Evolutionary conservation across 495 filamentous ascomycete genomes (phyloP).

Genomic region (Penicillium lividum): DNA sequence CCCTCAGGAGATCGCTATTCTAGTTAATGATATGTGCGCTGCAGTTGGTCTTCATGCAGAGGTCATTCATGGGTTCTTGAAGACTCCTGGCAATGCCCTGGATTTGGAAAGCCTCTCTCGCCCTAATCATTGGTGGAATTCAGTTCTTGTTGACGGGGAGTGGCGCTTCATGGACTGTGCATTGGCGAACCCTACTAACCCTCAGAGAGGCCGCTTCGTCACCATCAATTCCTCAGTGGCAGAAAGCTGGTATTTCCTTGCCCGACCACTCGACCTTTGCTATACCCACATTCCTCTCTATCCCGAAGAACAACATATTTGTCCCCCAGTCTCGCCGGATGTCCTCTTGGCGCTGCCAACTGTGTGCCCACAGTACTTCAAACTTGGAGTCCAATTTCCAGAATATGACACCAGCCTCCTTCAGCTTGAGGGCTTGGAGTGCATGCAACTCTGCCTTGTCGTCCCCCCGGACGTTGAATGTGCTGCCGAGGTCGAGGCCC

Average conservation of each 20-base stretch:
- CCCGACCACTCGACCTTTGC: conserved; percentile 82
- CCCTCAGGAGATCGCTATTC: conserved; percentile 84
- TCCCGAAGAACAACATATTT: conserved; percentile 87
- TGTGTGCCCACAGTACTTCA: conserved; percentile 86
- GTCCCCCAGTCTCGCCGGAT: conserved; percentile 81
- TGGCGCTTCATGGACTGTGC: conserved; percentile 98
- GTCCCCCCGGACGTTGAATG: conserved; percentile 91
- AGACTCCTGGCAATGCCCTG: conserved; percentile 79
- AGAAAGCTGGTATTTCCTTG: conserved; percentile 89
- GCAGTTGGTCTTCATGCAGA: conserved; percentile 88
- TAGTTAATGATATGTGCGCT: conserved; percentile 91
- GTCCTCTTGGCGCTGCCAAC: conserved; percentile 81
- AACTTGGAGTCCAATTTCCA: conserved; percentile 70
- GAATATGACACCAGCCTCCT: conserved; percentile 90
- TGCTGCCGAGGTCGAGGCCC: conserved; percentile 87
- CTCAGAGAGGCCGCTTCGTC: conserved; percentile 73
- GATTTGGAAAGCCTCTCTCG: conserved; percentile 71
- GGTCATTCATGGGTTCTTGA: conserved; percentile 83
- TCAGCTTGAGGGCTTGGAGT: conserved; percentile 86
- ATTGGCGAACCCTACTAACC: conserved; percentile 86
- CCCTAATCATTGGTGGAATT: conserved; percentile 99
- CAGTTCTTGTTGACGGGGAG: conserved; percentile 87
- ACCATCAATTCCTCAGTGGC: conserved; percentile 65
- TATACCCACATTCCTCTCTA: conserved; percentile 91
- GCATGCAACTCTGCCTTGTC: conserved; percentile 82